Conservation (phyloP, 164 flowering plant genomes). For the Chloranthus sessilifolius region DNA sequence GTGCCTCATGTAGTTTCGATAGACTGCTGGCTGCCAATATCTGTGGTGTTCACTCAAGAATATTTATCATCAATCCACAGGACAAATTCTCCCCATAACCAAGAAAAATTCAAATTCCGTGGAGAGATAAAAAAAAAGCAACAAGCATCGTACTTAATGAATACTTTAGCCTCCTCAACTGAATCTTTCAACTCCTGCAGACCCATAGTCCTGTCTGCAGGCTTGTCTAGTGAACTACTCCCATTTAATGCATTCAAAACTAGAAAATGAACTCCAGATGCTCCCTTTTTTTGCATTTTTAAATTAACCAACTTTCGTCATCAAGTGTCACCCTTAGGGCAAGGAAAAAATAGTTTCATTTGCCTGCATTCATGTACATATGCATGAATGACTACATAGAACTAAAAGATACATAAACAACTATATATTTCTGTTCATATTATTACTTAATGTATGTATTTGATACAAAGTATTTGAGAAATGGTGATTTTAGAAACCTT, state of each 20-base stretch:
- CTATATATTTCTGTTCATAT: no score
- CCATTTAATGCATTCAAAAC: constrained; percentile 53
- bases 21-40: constrained; percentile 65
- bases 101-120: background rate
- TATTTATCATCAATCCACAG: constrained; percentile 4
- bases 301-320: constrained; percentile 79
- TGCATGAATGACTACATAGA: no score
- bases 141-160: background rate
- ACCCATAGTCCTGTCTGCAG: constrained; percentile 47
- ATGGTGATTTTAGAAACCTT: constrained; percentile 63
- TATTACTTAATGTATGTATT: no score
- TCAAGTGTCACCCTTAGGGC: constrained; percentile 81
- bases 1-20: constrained; percentile 79
- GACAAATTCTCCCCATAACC: background rate
- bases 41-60: constrained; percentile 24
- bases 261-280: constrained; percentile 39
- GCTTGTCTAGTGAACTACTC: constrained; percentile 61
- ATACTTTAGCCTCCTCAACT: constrained; percentile 83
- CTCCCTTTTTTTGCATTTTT: constrained; percentile 75
- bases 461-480: no score
- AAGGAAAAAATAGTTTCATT: background rate
- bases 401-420: no score
- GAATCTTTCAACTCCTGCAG: constrained; percentile 69
- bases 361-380: no score
- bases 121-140: no score